Percentiles rank a stretch among this genome's conserved stretches.
Conservation (phyloP, 345 rosid species). For the Bretschneidera sinensis region DNA sequence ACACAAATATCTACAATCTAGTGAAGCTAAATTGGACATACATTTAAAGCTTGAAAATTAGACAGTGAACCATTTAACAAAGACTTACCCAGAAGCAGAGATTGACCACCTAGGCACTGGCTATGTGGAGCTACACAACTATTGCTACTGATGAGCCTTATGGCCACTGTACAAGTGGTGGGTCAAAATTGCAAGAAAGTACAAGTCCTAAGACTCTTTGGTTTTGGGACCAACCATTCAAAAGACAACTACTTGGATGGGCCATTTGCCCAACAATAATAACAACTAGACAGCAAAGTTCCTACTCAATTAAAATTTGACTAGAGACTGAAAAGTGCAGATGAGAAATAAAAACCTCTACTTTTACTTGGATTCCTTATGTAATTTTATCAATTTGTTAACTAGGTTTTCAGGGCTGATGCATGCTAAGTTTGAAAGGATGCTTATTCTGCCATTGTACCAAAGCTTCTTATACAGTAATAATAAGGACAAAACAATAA, state of each 20-base stretch:
- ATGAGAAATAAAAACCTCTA: neutral
- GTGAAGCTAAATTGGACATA: slow-evolving; percentile 9
- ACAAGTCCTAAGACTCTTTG: slow-evolving; percentile 18
- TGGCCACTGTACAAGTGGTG: slow-evolving; percentile 20
- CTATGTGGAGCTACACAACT: slow-evolving; percentile 14
- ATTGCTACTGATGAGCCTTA: slow-evolving; percentile 4
- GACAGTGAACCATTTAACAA: slow-evolving; percentile 9
- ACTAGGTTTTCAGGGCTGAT: neutral
- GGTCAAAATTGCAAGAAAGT: slow-evolving; percentile 22
- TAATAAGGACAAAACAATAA: neutral
- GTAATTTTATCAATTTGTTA: neutral
- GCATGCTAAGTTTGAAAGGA: too few relatives aligned
- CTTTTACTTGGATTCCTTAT: too few relatives aligned
- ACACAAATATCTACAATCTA: neutral
- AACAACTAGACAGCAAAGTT: neutral
- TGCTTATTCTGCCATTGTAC: too few relatives aligned
- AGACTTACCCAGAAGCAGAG: slow-evolving; percentile 18
- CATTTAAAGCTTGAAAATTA: slow-evolving; percentile 11
- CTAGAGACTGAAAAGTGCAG: neutral
- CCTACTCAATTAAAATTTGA: neutral
- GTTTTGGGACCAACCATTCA: slow-evolving; percentile 27
- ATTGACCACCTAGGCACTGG: slow-evolving; percentile 9
- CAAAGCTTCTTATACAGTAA: too few relatives aligned
- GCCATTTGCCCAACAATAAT: slow-evolving; percentile 21
- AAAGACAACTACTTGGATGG: slow-evolving; percentile 19